Percentiles rank a stretch among this genome's conserved stretches.
Conservation (phyloP, 225 moss, liverwort and hornwort genomes). For the Asterella californica region DNA sequence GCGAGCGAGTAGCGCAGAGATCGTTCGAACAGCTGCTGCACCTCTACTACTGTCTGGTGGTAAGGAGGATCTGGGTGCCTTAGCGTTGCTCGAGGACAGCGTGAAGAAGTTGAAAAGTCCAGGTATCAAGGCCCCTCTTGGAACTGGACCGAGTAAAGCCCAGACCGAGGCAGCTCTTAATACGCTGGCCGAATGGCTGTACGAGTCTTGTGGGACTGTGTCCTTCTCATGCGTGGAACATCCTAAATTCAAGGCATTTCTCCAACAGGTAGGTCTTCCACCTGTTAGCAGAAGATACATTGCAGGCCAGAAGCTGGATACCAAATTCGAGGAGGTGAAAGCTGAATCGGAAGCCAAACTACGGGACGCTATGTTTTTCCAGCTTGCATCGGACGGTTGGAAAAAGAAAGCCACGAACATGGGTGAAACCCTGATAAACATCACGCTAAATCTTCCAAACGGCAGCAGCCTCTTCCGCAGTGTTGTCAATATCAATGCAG, state of each 20-base stretch:
- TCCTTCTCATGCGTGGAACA: conserved; percentile 91
- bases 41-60: conserved; percentile 76
- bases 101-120: conserved; percentile 92
- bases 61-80: conserved; percentile 75
- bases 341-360: conserved; percentile 78
- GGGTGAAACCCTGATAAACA: conserved; percentile 77
- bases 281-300: conserved; percentile 68
- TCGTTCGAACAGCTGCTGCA: conserved; percentile 33
- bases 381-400: conserved; percentile 85
- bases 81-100: conserved; percentile 71
- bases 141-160: conserved; percentile 53
- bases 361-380: conserved; percentile 82
- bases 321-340: conserved; percentile 90
- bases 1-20: conserved; percentile 57
- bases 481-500: conserved; percentile 76
- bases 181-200: conserved; percentile 77
- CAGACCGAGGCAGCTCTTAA: conserved; percentile 84
- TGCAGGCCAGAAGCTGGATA: conserved; percentile 68
- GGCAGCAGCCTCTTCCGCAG: conserved; percentile 79
- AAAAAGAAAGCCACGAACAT: conserved; percentile 65
- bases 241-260: conserved; percentile 87
- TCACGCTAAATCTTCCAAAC: conserved; percentile 81
- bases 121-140: conserved; percentile 40
- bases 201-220: conserved; percentile 79
- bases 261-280: conserved; percentile 72